These are phyloP conservation scores for Pyrus bretschneideri DNA, from an alignment of 306 rosid genomes.

Conservation along the genomic window DNA sequence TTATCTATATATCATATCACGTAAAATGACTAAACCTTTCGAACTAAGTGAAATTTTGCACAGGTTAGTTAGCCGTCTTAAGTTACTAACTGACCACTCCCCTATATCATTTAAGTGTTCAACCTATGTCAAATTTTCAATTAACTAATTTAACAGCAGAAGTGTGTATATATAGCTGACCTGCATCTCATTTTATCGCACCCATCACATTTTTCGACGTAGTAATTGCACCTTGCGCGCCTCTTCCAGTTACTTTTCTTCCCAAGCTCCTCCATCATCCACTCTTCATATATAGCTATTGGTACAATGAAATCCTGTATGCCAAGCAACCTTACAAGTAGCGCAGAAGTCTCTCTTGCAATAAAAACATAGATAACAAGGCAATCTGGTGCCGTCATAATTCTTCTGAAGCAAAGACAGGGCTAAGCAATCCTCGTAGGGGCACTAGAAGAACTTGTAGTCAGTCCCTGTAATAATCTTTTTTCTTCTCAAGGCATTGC, in stretches of 20 bases:
- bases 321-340: constrained; percentile 50
- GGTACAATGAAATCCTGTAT: constrained; percentile 25
- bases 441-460: constrained; percentile 28
- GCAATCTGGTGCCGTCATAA: neutral
- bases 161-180: constrained; percentile 1
- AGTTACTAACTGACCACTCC: too few species aligned
- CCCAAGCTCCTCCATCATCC: constrained; percentile 23
- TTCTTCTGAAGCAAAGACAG: constrained; percentile 10
- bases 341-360: constrained; percentile 54
- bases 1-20: too few species aligned
- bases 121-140: too few species aligned
- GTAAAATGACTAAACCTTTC: too few species aligned
- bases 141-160: too few species aligned
- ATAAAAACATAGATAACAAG: constrained; percentile 31
- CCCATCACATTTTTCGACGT: constrained; percentile 38
- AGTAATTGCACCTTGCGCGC: constrained; percentile 40
- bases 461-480: neutral
- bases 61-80: too few species aligned
- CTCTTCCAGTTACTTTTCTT: constrained; percentile 33
- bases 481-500: constrained; percentile 22
- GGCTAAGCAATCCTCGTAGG: constrained; percentile 45
- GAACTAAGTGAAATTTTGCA: too few species aligned
- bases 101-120: too few species aligned
- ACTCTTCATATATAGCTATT: neutral
- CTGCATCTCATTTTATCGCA: constrained; percentile 49